Evolutionary conservation across 106 monocot genomes (phyloP).

Genomic region (Acorus gramineus): DNA sequence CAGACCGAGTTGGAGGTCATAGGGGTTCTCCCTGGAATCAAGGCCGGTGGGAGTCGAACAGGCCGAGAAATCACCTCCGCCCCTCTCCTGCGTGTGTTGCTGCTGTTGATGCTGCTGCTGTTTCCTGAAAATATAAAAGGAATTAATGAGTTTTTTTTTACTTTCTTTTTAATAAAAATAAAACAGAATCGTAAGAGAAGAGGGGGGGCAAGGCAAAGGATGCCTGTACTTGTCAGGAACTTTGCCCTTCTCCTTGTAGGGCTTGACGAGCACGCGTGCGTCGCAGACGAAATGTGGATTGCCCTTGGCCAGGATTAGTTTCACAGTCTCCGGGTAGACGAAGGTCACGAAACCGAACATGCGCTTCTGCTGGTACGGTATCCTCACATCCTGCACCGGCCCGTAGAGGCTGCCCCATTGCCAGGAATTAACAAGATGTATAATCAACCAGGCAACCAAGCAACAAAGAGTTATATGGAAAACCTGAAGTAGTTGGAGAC

Average conservation of each 20-base stretch:
- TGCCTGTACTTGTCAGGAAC: conserved; percentile 85
- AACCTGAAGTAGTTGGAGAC: conserved; percentile 95
- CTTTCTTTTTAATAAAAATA: background rate
- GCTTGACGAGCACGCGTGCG: conserved; percentile 82
- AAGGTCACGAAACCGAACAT: conserved; percentile 98
- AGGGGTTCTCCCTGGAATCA: conserved; percentile 53
- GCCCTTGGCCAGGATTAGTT: conserved; percentile 85
- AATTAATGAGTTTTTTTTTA: background rate
- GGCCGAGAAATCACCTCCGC: conserved; percentile 60
- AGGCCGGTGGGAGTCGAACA: conserved; percentile 70
- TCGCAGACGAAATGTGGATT: conserved; percentile 95
- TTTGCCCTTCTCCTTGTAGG: conserved; percentile 98
- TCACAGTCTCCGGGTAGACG: conserved; percentile 88
- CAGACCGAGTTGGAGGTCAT: conserved; percentile 80
- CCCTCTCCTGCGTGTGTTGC: conserved; percentile 18
- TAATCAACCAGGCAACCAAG: background rate
- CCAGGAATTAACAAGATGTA: background rate
- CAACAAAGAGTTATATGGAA: background rate
- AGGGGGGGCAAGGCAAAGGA: background rate
- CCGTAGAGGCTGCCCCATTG: conserved; percentile 59
- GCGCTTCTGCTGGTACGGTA: conserved; percentile 89
- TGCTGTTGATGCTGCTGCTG: conserved; percentile 21
- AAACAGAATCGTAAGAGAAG: background rate
- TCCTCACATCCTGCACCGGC: conserved; percentile 92
- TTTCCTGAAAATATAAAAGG: conserved; percentile 22